Percentiles rank a stretch among this genome's conserved stretches.
phyloP scores from a whole-genome alignment of 495 filamentous ascomycete genomes.

The Aspergillus panamensis region DNA sequence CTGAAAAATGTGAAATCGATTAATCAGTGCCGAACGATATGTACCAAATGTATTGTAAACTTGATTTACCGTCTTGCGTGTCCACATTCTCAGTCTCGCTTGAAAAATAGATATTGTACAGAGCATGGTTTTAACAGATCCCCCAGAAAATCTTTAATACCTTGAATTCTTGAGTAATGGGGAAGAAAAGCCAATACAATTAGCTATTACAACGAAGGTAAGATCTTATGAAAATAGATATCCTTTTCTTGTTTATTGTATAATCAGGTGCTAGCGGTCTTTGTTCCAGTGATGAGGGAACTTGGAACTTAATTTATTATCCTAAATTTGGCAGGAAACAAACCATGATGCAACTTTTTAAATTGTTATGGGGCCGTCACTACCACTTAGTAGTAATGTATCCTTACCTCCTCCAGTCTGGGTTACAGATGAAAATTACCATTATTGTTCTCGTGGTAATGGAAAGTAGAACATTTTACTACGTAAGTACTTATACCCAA shows the following conservation, averaged over 20 bases:
- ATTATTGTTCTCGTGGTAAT: too few species aligned
- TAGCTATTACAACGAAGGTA: not conserved
- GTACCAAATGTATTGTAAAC: not conserved
- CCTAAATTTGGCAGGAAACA: not conserved
- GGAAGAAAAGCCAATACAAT: not conserved
- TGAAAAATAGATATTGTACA: too few species aligned
- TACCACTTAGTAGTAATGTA: not conserved
- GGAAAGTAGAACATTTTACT: too few species aligned
- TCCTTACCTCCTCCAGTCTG: not conserved
- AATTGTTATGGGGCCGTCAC: not conserved
- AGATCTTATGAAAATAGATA: not conserved
- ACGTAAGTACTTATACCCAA: too few species aligned
- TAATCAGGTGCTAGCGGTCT: not conserved
- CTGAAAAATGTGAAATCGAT: not conserved
- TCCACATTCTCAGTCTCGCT: not conserved
- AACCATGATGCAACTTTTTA: not conserved
- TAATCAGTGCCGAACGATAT: not conserved
- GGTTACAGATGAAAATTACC: not conserved
- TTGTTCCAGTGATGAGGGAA: conserved; percentile 11
- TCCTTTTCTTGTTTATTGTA: not conserved
- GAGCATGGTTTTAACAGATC: too few species aligned
- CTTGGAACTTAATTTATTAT: conserved; percentile 8
- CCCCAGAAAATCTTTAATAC: not conserved
- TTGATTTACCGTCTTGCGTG: not conserved
- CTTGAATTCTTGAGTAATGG: not conserved